Conservation (phyloP, 345 rosid genomes). For the Populus nigra region DNA sequence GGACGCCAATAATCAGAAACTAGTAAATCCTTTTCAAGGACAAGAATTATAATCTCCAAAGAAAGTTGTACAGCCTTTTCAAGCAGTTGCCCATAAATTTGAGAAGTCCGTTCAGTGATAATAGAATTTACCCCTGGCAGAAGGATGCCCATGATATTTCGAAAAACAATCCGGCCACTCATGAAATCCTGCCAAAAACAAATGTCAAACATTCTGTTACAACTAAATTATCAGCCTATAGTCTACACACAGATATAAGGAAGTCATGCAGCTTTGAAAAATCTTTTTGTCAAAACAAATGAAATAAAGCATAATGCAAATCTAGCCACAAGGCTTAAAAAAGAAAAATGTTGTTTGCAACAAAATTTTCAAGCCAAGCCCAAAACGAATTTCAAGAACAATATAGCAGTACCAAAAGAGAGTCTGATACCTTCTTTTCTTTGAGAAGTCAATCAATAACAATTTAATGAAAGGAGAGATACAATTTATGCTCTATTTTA, state of each 20-base stretch:
- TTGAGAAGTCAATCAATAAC: too few relatives aligned
- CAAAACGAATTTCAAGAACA: too few relatives aligned
- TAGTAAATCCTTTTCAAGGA: conserved; percentile 72
- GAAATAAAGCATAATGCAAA: background rate
- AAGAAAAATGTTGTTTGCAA: too few relatives aligned
- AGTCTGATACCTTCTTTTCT: too few relatives aligned
- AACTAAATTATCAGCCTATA: conserved; percentile 8
- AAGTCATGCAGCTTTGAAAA: background rate
- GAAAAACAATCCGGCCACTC: conserved; percentile 90
- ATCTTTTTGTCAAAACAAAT: background rate
- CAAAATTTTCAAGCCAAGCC: too few relatives aligned
- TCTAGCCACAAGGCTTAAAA: background rate
- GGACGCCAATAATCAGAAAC: conserved; percentile 96
- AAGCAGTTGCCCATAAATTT: conserved; percentile 70
- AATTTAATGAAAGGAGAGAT: too few relatives aligned
- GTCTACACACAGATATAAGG: background rate
- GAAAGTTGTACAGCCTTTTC: conserved; percentile 91
- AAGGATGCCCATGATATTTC: conserved; percentile 82
- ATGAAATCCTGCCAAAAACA: conserved; percentile 72
- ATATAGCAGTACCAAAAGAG: too few relatives aligned
- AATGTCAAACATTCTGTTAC: background rate
- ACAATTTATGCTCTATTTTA: too few relatives aligned
- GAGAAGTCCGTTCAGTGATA: conserved; percentile 66
- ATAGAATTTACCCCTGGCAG: conserved; percentile 75
- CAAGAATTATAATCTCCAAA: conserved; percentile 74